These are phyloP conservation scores for Starmerella bombicola DNA, from an alignment of 805 yeast species.

Conservation along the genomic window DNA sequence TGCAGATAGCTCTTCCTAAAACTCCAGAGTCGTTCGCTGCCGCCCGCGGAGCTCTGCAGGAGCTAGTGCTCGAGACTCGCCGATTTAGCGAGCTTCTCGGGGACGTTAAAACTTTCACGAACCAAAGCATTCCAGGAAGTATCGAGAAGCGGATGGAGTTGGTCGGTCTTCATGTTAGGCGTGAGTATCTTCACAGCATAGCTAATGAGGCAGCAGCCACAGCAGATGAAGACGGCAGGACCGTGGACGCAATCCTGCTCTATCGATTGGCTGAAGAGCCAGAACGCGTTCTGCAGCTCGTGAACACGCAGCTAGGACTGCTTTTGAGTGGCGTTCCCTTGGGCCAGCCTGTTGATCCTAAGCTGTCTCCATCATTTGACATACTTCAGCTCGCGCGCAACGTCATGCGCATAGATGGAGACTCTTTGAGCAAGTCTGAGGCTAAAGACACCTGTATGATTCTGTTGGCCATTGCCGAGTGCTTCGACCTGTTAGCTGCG, in stretches of 20 bases:
- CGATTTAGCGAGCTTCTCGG: slow-evolving; percentile 76
- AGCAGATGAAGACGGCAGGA: slow-evolving; percentile 86
- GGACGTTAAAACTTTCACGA: slow-evolving; percentile 41
- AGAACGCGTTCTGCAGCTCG: slow-evolving; percentile 60
- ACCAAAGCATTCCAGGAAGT: slow-evolving; percentile 72
- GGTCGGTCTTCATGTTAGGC: slow-evolving; percentile 45
- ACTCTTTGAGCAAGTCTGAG: slow-evolving; percentile 25
- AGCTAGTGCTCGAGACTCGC: slow-evolving; percentile 72
- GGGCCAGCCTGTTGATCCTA: slow-evolving; percentile 39
- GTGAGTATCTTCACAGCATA: slow-evolving; percentile 52
- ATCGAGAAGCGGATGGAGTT: slow-evolving; percentile 65
- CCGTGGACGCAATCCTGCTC: slow-evolving; percentile 68
- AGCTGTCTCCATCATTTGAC: slow-evolving; percentile 14
- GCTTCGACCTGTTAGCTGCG: slow-evolving; percentile 46
- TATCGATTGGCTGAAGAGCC: slow-evolving; percentile 84
- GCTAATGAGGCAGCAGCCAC: slow-evolving; percentile 73
- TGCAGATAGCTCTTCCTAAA: slow-evolving; percentile 47
- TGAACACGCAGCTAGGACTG: slow-evolving; percentile 70
- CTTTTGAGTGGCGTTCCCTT: slow-evolving; percentile 57
- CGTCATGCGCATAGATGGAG: slow-evolving; percentile 32
- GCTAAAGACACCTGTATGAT: slow-evolving; percentile 54
- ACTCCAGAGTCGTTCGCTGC: slow-evolving; percentile 37
- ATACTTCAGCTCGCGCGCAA: slow-evolving; percentile 32
- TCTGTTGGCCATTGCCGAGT: slow-evolving; percentile 53
- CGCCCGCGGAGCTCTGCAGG: slow-evolving; percentile 69